phyloP scores from a whole-genome alignment of 257 asterid genomes.

The Plantago ovata region DNA sequence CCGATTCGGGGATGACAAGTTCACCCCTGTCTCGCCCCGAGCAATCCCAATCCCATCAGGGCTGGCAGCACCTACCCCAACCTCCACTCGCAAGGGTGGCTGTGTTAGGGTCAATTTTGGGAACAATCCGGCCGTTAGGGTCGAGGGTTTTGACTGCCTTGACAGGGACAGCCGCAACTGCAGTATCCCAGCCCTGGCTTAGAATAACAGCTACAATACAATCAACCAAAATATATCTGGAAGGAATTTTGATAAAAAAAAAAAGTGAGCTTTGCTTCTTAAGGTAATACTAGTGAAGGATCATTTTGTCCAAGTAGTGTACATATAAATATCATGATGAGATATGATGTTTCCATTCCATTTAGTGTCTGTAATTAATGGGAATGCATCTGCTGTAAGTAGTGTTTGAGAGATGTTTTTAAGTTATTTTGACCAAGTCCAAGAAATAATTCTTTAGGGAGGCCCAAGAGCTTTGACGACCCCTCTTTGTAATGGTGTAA shows the following conservation, averaged over 20 bases:
- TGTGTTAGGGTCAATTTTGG: conserved; percentile 86
- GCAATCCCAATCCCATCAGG: conserved; percentile 57
- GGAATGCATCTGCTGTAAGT: conserved; percentile 31
- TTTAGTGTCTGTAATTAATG: conserved; percentile 45
- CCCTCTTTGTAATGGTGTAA: too few relatives aligned
- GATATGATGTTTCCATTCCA: too few relatives aligned
- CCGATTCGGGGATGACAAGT: conserved; percentile 66
- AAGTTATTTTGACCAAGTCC: too few relatives aligned
- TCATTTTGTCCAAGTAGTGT: conserved; percentile 37
- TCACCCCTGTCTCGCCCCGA: conserved; percentile 60
- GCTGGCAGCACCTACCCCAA: conserved; percentile 35
- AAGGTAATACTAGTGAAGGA: conserved; percentile 25
- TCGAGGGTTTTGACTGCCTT: conserved; percentile 95
- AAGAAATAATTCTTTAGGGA: too few relatives aligned
- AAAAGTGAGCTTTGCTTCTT: conserved; percentile 20
- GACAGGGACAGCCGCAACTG: conserved; percentile 89
- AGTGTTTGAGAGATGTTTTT: conserved; percentile 22
- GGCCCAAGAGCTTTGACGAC: too few relatives aligned
- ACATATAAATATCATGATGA: conserved; percentile 34
- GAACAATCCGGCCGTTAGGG: conserved; percentile 85
- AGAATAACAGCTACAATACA: conserved; percentile 16
- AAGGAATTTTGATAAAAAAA: conserved; percentile 34
- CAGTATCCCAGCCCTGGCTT: conserved; percentile 96
- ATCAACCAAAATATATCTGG: not conserved
- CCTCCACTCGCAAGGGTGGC: conserved; percentile 65